phyloP scores from a whole-genome alignment of 257 asterid genomes.

The Fraxinus quadrangulata region DNA sequence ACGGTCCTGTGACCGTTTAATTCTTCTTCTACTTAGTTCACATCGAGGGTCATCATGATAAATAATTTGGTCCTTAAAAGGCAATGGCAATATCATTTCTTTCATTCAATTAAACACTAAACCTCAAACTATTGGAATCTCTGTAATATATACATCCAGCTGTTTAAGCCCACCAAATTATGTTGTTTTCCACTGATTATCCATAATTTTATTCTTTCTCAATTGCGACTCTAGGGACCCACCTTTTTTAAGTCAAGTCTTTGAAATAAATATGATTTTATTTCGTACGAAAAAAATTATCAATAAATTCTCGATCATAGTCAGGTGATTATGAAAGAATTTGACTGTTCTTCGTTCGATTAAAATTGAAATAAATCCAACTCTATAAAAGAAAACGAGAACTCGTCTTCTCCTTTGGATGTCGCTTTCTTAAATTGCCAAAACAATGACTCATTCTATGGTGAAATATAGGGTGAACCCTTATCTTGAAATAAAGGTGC shows the following conservation, averaged over 20 bases:
- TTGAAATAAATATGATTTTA: not conserved
- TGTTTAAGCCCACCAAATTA: slow-evolving; percentile 32
- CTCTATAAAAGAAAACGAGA: not conserved
- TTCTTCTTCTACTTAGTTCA: too few relatives aligned
- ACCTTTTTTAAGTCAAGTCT: not conserved
- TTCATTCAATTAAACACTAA: slow-evolving; percentile 12
- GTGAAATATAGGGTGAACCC: not conserved
- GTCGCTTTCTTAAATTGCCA: slow-evolving; percentile 7
- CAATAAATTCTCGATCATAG: not conserved
- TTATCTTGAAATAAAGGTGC: slow-evolving; percentile 25
- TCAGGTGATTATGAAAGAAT: not conserved
- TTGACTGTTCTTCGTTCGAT: not conserved
- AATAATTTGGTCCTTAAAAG: slow-evolving; percentile 49
- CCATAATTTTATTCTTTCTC: slow-evolving; percentile 11
- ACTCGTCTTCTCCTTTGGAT: not conserved
- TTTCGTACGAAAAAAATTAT: not conserved
- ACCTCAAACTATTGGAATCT: slow-evolving; percentile 18
- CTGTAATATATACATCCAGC: slow-evolving; percentile 6
- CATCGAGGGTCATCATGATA: slow-evolving; percentile 24
- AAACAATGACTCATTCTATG: not conserved
- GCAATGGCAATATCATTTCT: slow-evolving; percentile 43
- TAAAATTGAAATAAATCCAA: not conserved
- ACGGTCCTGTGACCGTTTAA: too few relatives aligned
- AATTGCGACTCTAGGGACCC: not conserved
- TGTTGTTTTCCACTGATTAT: slow-evolving; percentile 30